These are phyloP conservation scores for Chenopodium suecicum DNA, from an alignment of 148 eudicot species.

Conservation along the genomic window DNA sequence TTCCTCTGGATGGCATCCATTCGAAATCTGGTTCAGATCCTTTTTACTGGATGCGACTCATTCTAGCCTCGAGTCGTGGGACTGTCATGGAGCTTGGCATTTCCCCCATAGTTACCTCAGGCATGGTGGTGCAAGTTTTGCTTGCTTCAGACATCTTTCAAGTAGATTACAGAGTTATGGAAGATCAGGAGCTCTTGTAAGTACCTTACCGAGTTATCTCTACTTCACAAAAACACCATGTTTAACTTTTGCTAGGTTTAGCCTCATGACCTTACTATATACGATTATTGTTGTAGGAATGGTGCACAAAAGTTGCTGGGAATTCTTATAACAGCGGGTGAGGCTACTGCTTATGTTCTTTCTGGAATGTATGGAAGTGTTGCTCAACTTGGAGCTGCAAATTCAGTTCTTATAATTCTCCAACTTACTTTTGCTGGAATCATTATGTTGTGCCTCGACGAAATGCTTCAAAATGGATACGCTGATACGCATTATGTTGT, in stretches of 20 bases:
- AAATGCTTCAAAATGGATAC: slow-evolving; percentile 81
- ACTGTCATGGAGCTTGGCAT: slow-evolving; percentile 83
- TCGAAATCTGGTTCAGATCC: slow-evolving; percentile 67
- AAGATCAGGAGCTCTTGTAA: slow-evolving; percentile 67
- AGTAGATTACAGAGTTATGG: slow-evolving; percentile 67
- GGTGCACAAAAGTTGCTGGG: slow-evolving; percentile 82
- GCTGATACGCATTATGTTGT: slow-evolving; percentile 70
- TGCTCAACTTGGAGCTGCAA: slow-evolving; percentile 65
- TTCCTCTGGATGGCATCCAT: slow-evolving; percentile 72
- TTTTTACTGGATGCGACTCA: slow-evolving; percentile 70
- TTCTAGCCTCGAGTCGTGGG: slow-evolving; percentile 70
- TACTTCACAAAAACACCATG: background rate
- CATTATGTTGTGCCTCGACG: slow-evolving; percentile 68
- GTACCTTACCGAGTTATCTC: slow-evolving; percentile 15
- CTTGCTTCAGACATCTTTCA: slow-evolving; percentile 64
- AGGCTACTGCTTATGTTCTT: slow-evolving; percentile 76
- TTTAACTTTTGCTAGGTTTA: background rate
- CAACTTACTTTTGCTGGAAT: slow-evolving; percentile 80
- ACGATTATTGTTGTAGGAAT: slow-evolving; percentile 33
- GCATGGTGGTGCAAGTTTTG: slow-evolving; percentile 69
- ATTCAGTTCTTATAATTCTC: slow-evolving; percentile 63
- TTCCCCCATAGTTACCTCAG: slow-evolving; percentile 73
- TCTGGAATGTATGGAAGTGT: slow-evolving; percentile 84
- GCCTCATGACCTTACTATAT: background rate
- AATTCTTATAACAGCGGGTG: slow-evolving; percentile 67